Conservation (phyloP, 1,139 yeast genomes). For the Suhomyces maxii region DNA sequence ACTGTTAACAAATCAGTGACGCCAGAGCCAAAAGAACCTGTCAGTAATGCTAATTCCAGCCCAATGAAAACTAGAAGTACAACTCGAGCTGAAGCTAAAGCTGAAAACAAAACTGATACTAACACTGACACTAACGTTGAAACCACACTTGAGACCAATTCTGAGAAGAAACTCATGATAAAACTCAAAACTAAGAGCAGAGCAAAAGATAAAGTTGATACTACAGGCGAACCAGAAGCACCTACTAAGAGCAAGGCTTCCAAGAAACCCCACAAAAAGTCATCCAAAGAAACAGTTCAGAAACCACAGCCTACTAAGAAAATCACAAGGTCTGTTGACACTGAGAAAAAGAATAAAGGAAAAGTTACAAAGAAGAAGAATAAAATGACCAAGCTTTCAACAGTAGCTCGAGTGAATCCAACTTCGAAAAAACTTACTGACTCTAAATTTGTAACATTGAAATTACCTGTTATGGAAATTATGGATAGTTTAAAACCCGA, state of each 20-base stretch:
- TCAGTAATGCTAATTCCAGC: neutral
- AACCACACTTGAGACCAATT: neutral
- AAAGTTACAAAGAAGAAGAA: neutral
- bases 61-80: neutral
- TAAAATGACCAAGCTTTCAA: neutral
- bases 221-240: no score
- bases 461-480: neutral
- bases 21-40: neutral
- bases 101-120: neutral
- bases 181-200: neutral
- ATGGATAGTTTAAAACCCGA: neutral
- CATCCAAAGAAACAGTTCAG: no score
- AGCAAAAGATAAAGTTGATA: no score
- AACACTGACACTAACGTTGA: neutral
- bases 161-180: neutral
- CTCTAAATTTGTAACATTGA: neutral
- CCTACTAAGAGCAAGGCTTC: no score
- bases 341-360: neutral
- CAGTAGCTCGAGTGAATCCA: neutral
- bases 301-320: no score
- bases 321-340: no score
- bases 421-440: neutral
- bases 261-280: no score
- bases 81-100: neutral
- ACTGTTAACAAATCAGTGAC: neutral